phyloP scores from a whole-genome alignment of 129 eudicot species.

The Escallonia herrerae region DNA sequence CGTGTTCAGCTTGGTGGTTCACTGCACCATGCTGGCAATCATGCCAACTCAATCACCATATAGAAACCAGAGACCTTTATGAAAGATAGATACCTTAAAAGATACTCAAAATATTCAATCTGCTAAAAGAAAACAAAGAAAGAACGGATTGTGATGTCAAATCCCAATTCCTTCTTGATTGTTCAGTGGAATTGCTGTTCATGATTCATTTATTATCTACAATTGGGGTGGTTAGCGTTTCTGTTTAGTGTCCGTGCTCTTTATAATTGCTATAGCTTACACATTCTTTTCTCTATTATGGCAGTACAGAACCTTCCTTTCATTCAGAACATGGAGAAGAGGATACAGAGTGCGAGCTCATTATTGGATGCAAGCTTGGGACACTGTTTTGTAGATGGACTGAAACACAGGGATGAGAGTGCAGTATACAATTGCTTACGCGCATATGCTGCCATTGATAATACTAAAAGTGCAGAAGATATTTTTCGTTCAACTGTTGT shows the following conservation, averaged over 20 bases:
- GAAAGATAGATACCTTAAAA: too few species aligned
- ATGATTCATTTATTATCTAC: background rate
- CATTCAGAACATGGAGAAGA: constrained; percentile 87
- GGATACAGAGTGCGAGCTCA: constrained; percentile 77
- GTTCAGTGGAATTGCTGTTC: background rate
- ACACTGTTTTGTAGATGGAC: constrained; percentile 89
- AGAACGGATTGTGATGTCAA: too few species aligned
- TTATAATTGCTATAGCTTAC: constrained; percentile 3
- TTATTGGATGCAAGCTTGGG: constrained; percentile 88
- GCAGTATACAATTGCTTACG: constrained; percentile 96
- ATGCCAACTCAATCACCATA: too few species aligned
- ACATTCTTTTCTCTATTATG: constrained; percentile 33
- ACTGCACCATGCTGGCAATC: too few species aligned
- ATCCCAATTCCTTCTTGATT: too few species aligned
- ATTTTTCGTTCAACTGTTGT: constrained; percentile 76
- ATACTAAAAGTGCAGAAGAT: constrained; percentile 80
- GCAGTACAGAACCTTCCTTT: constrained; percentile 99
- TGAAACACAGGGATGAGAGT: constrained; percentile 80
- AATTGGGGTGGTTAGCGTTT: background rate
- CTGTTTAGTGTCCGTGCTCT: background rate
- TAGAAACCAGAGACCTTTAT: too few species aligned
- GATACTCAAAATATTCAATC: too few species aligned
- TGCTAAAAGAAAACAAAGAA: too few species aligned
- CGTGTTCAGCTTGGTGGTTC: too few species aligned
- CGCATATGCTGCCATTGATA: constrained; percentile 96